These are phyloP conservation scores for Staphylotrichum longicolle DNA, from an alignment of 495 filamentous ascomycete species.

Conservation along the genomic window DNA sequence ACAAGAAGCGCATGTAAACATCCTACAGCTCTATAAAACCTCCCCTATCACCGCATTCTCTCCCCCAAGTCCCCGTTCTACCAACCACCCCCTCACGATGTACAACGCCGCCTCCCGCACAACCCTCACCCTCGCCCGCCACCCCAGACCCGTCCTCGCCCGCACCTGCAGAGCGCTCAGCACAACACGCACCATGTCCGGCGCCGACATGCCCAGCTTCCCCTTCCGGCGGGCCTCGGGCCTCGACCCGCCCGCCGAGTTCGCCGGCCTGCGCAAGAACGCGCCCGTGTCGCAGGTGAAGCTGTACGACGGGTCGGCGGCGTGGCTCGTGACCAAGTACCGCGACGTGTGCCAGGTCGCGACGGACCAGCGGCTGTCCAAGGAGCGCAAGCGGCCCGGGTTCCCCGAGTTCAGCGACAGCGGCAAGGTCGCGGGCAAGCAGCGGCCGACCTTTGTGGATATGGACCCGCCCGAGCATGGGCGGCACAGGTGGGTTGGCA, in stretches of 20 bases:
- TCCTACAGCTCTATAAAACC: too few relatives aligned
- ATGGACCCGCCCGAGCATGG: slow-evolving; percentile 49
- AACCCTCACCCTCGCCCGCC: background rate
- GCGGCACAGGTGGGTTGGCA: slow-evolving; percentile 35
- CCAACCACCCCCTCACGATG: background rate
- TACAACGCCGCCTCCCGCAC: background rate
- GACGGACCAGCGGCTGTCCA: slow-evolving; percentile 42
- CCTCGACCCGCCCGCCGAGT: slow-evolving; percentile 43
- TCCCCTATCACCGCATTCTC: too few relatives aligned
- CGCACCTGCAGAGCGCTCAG: too few relatives aligned
- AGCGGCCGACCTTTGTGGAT: slow-evolving; percentile 49
- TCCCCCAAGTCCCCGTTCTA: background rate
- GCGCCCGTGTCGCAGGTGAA: slow-evolving; percentile 44
- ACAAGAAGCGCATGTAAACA: too few relatives aligned
- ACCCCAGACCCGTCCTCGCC: too few relatives aligned
- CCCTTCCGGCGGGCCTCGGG: slow-evolving; percentile 44
- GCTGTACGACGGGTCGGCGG: slow-evolving; percentile 44
- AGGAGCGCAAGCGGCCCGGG: slow-evolving; percentile 43
- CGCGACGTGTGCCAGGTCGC: slow-evolving; percentile 44
- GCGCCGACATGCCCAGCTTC: slow-evolving; percentile 31
- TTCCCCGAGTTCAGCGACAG: slow-evolving; percentile 46
- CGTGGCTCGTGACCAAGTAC: slow-evolving; percentile 49
- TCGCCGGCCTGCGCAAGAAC: slow-evolving; percentile 38
- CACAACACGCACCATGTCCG: slow-evolving; percentile 10
- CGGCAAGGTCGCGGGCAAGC: slow-evolving; percentile 43